A percentile compares a stretch with the other conserved stretches of the same genome.
Evolutionary conservation across 1,284 basidiomycete genomes (phyloP).

Genomic region (Ganoderma meredithae): DNA sequence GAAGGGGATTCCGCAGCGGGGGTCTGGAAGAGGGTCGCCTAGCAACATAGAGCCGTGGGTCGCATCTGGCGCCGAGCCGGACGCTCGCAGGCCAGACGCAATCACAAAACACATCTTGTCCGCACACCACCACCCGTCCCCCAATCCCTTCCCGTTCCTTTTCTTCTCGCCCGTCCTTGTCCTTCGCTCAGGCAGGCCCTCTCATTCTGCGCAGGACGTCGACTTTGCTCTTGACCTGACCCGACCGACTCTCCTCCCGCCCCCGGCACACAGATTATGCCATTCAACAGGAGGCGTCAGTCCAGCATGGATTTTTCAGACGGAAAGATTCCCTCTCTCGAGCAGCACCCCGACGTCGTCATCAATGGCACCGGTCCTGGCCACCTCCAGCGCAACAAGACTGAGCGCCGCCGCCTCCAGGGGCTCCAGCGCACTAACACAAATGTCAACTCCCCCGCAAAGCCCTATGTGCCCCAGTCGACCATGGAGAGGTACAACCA

Average conservation of each 20-base stretch:
- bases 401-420: slow-evolving; percentile 79
- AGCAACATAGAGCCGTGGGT: slow-evolving; percentile 15
- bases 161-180: slow-evolving; percentile 37
- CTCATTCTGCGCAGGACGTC: slow-evolving; percentile 47
- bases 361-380: slow-evolving; percentile 45
- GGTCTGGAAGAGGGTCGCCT: slow-evolving; percentile 10
- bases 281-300: slow-evolving; percentile 50
- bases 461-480: slow-evolving; percentile 46
- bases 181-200: slow-evolving; percentile 60
- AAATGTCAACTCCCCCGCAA: slow-evolving; percentile 41
- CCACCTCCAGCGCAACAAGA: slow-evolving; percentile 78
- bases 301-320: slow-evolving; percentile 80
- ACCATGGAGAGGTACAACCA: slow-evolving; percentile 58
- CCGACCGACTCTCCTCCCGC: slow-evolving; percentile 22
- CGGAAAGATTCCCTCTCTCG: slow-evolving; percentile 55
- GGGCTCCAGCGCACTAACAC: slow-evolving; percentile 72
- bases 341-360: slow-evolving; percentile 60
- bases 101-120: slow-evolving; percentile 31
- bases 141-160: slow-evolving; percentile 28
- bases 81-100: slow-evolving; percentile 1
- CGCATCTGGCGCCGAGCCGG: slow-evolving; percentile 13
- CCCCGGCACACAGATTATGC: slow-evolving; percentile 26
- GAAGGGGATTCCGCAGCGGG: neutral
- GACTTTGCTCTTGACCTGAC: slow-evolving; percentile 35
- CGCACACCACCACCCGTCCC: slow-evolving; percentile 28